Percentiles rank a stretch among this genome's conserved stretches.
These are phyloP conservation scores for Euphorbia peplus DNA, from an alignment of 345 rosid species.

Conservation along the genomic window DNA sequence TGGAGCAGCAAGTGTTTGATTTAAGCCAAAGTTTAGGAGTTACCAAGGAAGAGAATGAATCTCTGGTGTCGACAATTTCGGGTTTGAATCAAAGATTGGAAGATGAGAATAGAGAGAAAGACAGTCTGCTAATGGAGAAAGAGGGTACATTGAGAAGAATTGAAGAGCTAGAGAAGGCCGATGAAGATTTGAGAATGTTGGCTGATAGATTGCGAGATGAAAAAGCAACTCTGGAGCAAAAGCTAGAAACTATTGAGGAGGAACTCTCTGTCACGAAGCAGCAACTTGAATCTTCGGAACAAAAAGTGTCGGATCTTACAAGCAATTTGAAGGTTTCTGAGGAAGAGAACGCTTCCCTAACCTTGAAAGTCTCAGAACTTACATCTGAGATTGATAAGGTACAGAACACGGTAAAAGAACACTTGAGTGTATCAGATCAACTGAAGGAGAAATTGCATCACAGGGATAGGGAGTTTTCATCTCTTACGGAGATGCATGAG, in stretches of 20 bases:
- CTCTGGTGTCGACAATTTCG: slow-evolving; percentile 31
- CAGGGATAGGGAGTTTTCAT: slow-evolving; percentile 53
- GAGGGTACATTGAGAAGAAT: slow-evolving; percentile 35
- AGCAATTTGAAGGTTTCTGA: slow-evolving; percentile 30
- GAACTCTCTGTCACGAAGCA: slow-evolving; percentile 45
- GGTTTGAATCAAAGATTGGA: slow-evolving; percentile 40
- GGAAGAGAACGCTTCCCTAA: slow-evolving; percentile 58
- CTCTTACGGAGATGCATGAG: slow-evolving; percentile 51
- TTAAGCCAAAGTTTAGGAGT: slow-evolving; percentile 34
- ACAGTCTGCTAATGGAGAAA: slow-evolving; percentile 41
- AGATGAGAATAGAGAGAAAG: slow-evolving; percentile 38
- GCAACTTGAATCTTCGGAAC: slow-evolving; percentile 57
- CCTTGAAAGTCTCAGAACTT: slow-evolving; percentile 43
- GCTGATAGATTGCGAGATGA: slow-evolving; percentile 43
- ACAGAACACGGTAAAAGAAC: slow-evolving; percentile 34
- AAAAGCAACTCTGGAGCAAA: slow-evolving; percentile 33
- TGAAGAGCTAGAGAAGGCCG: slow-evolving; percentile 44
- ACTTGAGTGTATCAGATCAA: slow-evolving; percentile 39
- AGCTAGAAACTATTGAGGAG: slow-evolving; percentile 36
- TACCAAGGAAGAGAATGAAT: slow-evolving; percentile 49
- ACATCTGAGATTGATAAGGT: slow-evolving; percentile 55
- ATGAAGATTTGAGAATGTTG: slow-evolving; percentile 40
- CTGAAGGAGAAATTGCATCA: slow-evolving; percentile 44
- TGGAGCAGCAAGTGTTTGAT: slow-evolving; percentile 46
- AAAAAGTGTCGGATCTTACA: slow-evolving; percentile 44